Conservation (phyloP, 192 early-diverging fungal species). For the Podila clonocystis region DNA sequence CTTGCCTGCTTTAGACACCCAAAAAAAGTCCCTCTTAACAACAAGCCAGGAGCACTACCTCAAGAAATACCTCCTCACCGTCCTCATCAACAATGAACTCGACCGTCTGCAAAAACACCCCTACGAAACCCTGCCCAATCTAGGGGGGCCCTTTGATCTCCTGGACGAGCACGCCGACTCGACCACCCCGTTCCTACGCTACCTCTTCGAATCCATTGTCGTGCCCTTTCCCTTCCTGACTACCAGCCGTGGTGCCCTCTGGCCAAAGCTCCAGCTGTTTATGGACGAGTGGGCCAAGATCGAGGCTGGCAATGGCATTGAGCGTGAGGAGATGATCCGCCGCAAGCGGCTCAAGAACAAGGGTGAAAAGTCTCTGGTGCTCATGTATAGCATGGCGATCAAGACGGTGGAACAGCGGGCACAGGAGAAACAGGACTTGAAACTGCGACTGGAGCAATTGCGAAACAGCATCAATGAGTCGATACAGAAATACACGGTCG, state of each 20-base stretch:
- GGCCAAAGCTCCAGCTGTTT: slow-evolving; percentile 59
- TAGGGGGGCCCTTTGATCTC: slow-evolving; percentile 33
- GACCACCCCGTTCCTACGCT: slow-evolving; percentile 55
- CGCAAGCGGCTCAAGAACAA: slow-evolving; percentile 35
- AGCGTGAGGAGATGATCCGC: slow-evolving; percentile 35
- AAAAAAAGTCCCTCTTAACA: slow-evolving; percentile 10
- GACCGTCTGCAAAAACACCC: slow-evolving; percentile 33
- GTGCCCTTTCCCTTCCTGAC: slow-evolving; percentile 62
- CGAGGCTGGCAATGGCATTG: slow-evolving; percentile 44
- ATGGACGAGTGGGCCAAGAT: slow-evolving; percentile 58
- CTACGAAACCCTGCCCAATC: slow-evolving; percentile 24
- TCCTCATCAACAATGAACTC: slow-evolving; percentile 58
- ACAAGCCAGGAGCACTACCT: slow-evolving; percentile 62
- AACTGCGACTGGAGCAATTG: slow-evolving; percentile 1
- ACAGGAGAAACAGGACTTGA: slow-evolving; percentile 15
- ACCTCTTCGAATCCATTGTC: slow-evolving; percentile 56
- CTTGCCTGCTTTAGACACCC: not conserved
- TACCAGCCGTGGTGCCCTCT: slow-evolving; percentile 47
- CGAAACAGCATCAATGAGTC: too few species aligned
- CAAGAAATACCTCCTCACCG: slow-evolving; percentile 60
- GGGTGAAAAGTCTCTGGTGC: slow-evolving; percentile 25
- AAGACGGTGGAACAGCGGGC: slow-evolving; percentile 42
- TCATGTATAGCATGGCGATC: slow-evolving; percentile 42
- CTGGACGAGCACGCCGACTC: slow-evolving; percentile 27
- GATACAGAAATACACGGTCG: not conserved